Evolutionary conservation across 208 protist species (phyloP), one percentile per base, ranked within the genome.

Genomic region (Lotmaria passim): DNA sequence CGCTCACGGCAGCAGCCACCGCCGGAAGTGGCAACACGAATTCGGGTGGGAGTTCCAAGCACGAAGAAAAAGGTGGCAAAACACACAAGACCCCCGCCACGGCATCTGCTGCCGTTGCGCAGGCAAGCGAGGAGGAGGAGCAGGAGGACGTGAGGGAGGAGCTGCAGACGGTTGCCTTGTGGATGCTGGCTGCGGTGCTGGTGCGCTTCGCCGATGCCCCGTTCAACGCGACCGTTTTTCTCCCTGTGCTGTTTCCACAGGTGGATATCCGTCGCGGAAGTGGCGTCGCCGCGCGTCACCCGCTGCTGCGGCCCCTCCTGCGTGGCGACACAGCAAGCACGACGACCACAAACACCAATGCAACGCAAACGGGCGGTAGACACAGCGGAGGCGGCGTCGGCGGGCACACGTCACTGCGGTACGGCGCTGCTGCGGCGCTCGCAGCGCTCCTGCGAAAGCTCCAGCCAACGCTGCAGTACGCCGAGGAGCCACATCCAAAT

Each of bases 291-390:
- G 66, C 62, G 19, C 79, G 68, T 26, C 86, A 91, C 47, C 90
- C 90, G 8, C 70, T 93, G n/a, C 79, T 95, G 23, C 83, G 78
- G 17, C 90, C 90, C 15, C 69, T 95, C 21, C 51, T 95, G 12
- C 84, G 66, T 55, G 78, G 78, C 33, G 43, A 44, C 41, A 64
- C 53, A 14, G n/a, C n/a, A n/a, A n/a, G n/a, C n/a, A n/a, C n/a
- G n/a, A n/a, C n/a, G n/a, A n/a, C 41, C 38, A 19, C 55, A 44
- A 7, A 24, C 33, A 38, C 34, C 10, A 15, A 7, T 33, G 36
- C 24, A 2, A 43, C 24, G 34, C 19, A 28, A 15, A 3, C 19
- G 33, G 4, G 11, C 23, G 2, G 31, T 26, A 26, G 24, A 30
- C 39, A 17, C 33, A 30, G n/a, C 6, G 33, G 8, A 7, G 51